phyloP scores from a whole-genome alignment of 495 filamentous ascomycete genomes.

The Penicillium turbatum region DNA sequence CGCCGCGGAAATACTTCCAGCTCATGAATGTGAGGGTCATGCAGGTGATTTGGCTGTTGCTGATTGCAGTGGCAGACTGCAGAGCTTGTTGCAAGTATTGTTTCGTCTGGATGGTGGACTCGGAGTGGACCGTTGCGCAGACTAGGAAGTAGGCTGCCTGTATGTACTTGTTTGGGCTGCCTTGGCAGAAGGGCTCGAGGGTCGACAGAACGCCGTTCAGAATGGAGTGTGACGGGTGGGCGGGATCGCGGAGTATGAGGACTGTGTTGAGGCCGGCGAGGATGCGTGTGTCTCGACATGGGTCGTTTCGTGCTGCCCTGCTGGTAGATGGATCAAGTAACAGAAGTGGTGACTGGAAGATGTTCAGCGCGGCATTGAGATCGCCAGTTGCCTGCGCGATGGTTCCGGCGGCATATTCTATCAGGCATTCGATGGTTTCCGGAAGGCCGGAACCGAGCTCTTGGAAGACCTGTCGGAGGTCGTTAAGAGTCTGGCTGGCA shows the following conservation, averaged over 20 bases:
- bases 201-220: conserved; percentile 53
- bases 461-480: conserved; percentile 35
- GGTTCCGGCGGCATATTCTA: conserved; percentile 68
- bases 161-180: conserved; percentile 68
- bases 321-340: conserved; percentile 43
- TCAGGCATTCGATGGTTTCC: conserved; percentile 40
- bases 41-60: conserved; percentile 68
- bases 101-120: conserved; percentile 69
- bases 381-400: conserved; percentile 77
- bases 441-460: conserved; percentile 38
- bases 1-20: conserved; percentile 74
- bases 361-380: conserved; percentile 56
- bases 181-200: conserved; percentile 62
- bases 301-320: conserved; percentile 44
- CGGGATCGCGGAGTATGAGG: conserved; percentile 70
- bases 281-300: conserved; percentile 67
- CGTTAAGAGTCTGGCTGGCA: conserved; percentile 42
- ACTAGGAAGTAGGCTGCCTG: conserved; percentile 75
- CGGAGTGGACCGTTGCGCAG: conserved; percentile 58
- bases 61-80: conserved; percentile 50
- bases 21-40: conserved; percentile 85
- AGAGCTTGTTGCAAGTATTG: conserved; percentile 65
- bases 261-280: conserved; percentile 77
- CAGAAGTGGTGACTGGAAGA: conserved; percentile 61
- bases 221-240: conserved; percentile 45